Base-by-base conservation (phyloP, 257 asterid genomes). In the Apocynum venetum region DNA sequence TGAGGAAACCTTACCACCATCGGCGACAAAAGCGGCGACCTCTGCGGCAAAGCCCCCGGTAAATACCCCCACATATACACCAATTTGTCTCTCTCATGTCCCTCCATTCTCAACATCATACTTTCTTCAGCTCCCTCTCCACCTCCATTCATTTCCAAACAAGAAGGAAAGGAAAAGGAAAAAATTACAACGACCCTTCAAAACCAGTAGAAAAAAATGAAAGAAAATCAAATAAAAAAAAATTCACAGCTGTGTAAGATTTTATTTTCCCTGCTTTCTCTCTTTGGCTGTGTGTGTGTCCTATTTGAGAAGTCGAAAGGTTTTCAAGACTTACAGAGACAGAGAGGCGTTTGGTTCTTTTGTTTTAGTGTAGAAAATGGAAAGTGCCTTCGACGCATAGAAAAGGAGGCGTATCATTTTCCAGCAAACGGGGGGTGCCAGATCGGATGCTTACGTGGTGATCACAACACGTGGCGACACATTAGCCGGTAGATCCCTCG, bases 21-120 rank as follows among this genome's bases (percentile, higher is more conserved):
- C 82, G 99, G 98, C 35, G 97, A 89, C 82, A 92, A 82, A 40
- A 93, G 84, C 68, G 97, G 98, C 71, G 98, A 81, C 82, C 95
- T 88, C 82, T 96, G 97, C 70, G 98, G 98, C 87, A 88, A 72
- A 36, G 99, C 98, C 51, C 99, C 98, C 3, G 98, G 99, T 83
- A 96, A 79, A 78, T 96, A 96, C 57, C 99, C 99, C 95, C 97
- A 96, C 97, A 91, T 89, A 55, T 81, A 87, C 61, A 93, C 95
- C 75, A 86, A 49, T 51, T 84, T 88, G 53, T 87, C 93, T 48
- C 55, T 59, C 72, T 63, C 75, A 57, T 10, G 9, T 25, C 46
- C 84, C 63, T 80, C 88, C 93, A 80, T 86, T 76, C 76, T 80
- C 90, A 77, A 77, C 83, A 66, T 85, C 92, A 78, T 78, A 84